Evolutionary conservation across 106 monocot species (phyloP).

Genomic region (Allium sativum): DNA sequence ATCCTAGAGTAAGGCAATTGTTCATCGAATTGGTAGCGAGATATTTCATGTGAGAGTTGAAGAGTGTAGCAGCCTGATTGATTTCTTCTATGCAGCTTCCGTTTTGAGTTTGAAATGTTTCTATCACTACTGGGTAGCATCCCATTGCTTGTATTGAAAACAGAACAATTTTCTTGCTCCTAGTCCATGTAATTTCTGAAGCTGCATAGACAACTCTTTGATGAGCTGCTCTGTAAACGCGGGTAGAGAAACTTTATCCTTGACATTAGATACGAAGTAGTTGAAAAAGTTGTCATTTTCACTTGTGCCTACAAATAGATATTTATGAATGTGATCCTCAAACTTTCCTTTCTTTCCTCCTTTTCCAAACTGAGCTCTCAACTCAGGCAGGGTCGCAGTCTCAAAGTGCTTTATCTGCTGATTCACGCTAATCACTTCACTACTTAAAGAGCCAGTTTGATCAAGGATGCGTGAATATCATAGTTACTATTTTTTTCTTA

Average conservation of each 20-base stretch:
- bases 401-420: constrained; percentile 46
- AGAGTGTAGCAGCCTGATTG: constrained; percentile 51
- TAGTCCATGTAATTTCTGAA: no score
- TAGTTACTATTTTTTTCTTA: no score
- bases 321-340: constrained; percentile 17
- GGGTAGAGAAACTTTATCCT: no score
- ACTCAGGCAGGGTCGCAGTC: constrained; percentile 33
- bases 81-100: constrained; percentile 42
- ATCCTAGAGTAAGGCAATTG: constrained; percentile 33
- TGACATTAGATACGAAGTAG: no score
- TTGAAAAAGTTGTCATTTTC: no score
- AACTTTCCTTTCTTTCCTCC: neutral
- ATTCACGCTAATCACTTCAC: constrained; percentile 39
- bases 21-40: constrained; percentile 11
- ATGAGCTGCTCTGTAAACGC: no score
- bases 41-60: constrained; percentile 31
- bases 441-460: constrained; percentile 26
- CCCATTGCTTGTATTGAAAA: constrained; percentile 48
- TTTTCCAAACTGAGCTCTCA: constrained; percentile 9
- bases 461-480: constrained; percentile 48
- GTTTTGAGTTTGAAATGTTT: constrained; percentile 6
- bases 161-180: constrained; percentile 63
- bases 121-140: constrained; percentile 47
- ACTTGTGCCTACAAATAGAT: constrained; percentile 46
- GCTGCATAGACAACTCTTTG: no score